Conservation (phyloP, 2,329 filamentous ascomycete species). For the Drechslerella dactyloides region DNA sequence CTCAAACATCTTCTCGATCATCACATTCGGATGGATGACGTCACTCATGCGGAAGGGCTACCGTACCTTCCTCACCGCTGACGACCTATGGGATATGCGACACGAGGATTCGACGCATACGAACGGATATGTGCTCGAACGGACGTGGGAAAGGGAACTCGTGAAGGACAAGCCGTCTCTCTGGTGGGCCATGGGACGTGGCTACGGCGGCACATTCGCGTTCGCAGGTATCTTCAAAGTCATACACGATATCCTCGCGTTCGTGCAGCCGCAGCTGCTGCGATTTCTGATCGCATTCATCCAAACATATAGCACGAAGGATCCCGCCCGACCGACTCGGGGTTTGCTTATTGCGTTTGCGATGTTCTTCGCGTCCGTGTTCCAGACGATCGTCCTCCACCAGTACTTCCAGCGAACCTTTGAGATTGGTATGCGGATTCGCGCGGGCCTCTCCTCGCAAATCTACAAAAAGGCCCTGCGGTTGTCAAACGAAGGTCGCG, state of each 20-base stretch:
- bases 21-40: conserved; percentile 99
- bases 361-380: conserved; percentile 87
- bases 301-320: conserved; percentile 70
- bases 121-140: conserved; percentile 73
- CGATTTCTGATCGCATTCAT: conserved; percentile 84
- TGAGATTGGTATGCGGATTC: conserved; percentile 95
- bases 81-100: conserved; percentile 92
- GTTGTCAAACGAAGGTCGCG: conserved; percentile 89
- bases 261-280: conserved; percentile 88
- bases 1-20: conserved; percentile 87
- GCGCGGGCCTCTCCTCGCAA: conserved; percentile 82
- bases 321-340: conserved; percentile 76
- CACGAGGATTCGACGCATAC: conserved; percentile 77
- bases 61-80: conserved; percentile 86
- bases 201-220: conserved; percentile 84
- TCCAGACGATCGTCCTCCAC: conserved; percentile 88
- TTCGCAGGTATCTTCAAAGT: conserved; percentile 84
- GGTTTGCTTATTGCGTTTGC: conserved; percentile 85
- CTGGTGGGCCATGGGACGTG: conserved; percentile 82
- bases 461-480: conserved; percentile 92
- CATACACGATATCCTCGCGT: conserved; percentile 83
- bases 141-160: conserved; percentile 78
- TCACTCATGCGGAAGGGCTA: conserved; percentile 96
- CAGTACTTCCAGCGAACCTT: conserved; percentile 98
- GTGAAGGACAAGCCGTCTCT: conserved; percentile 77